A percentile compares a stretch with the other conserved stretches of the same genome.
Evolutionary conservation across 768 basidiomycete species (phyloP).

Genomic region (Boletus rufocinnamomeus): DNA sequence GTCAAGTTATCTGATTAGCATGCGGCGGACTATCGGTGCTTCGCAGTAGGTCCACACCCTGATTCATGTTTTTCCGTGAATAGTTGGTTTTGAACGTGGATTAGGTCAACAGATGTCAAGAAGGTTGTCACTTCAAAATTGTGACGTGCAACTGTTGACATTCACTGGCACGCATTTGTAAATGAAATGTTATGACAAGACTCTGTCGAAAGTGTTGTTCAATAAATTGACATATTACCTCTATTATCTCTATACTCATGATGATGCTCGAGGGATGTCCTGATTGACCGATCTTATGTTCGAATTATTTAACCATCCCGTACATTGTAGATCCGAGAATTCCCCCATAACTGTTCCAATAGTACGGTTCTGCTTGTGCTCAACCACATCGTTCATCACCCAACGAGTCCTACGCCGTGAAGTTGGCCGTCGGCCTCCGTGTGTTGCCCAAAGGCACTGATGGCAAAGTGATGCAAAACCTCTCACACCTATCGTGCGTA

Average conservation of each 20-base stretch:
- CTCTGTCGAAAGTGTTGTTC: background rate
- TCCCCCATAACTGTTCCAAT: background rate
- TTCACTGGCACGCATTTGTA: background rate
- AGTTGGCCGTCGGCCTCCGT: background rate
- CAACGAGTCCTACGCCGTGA: background rate
- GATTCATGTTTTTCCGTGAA: slow-evolving; percentile 12
- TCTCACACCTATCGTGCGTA: background rate
- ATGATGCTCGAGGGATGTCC: background rate
- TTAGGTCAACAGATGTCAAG: background rate
- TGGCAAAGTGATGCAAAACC: background rate
- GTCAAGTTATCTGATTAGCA: slow-evolving; percentile 5
- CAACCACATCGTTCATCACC: background rate
- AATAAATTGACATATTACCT: background rate
- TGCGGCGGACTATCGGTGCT: too few relatives aligned
- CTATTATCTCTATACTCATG: too few relatives aligned
- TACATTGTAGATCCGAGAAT: background rate
- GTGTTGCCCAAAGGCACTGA: background rate
- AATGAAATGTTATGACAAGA: background rate
- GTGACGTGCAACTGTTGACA: background rate
- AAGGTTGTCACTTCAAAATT: slow-evolving; percentile 3
- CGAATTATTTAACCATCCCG: background rate
- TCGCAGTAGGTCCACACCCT: slow-evolving; percentile 3
- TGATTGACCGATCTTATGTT: background rate
- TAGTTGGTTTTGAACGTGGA: background rate
- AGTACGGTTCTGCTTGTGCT: background rate